Conservation (phyloP, 2,329 filamentous ascomycete species). For the Arthrinium phaeospermum region DNA sequence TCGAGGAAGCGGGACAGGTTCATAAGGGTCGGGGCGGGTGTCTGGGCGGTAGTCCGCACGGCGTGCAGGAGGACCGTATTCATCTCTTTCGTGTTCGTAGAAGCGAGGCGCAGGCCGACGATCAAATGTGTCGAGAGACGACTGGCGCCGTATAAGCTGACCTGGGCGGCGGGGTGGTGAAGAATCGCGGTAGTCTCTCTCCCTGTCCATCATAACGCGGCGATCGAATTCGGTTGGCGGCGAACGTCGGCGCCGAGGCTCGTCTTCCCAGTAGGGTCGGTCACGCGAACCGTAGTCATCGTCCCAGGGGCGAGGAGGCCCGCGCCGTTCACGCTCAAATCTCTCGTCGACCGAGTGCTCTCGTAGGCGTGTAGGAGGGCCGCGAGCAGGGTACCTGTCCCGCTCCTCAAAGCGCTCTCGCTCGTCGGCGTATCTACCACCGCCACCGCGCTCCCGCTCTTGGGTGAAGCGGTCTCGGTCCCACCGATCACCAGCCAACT, state of each 20-base stretch:
- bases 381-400: constrained; percentile 53
- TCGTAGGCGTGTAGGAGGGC: constrained; percentile 43
- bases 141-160: constrained; percentile 75
- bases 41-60: constrained; percentile 63
- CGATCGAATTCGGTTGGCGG: constrained; percentile 58
- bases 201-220: constrained; percentile 60
- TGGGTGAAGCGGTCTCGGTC: constrained; percentile 59
- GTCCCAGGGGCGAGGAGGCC: constrained; percentile 50
- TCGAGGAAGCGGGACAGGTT: constrained; percentile 73
- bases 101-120: constrained; percentile 64
- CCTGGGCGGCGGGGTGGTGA: constrained; percentile 67
- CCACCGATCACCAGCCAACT: constrained; percentile 53
- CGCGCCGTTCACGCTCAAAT: constrained; percentile 55
- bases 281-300: constrained; percentile 54
- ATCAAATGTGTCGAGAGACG: constrained; percentile 89
- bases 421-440: constrained; percentile 49
- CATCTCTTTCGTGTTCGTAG: constrained; percentile 53
- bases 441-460: constrained; percentile 48
- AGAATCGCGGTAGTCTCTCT: constrained; percentile 53
- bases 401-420: constrained; percentile 60
- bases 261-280: constrained; percentile 62
- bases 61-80: constrained; percentile 55
- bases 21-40: constrained; percentile 55
- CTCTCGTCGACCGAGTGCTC: constrained; percentile 56
- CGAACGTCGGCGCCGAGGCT: constrained; percentile 44